phyloP scores from a whole-genome alignment of 495 filamentous ascomycete genomes.

The Elasticomyces elasticus region DNA sequence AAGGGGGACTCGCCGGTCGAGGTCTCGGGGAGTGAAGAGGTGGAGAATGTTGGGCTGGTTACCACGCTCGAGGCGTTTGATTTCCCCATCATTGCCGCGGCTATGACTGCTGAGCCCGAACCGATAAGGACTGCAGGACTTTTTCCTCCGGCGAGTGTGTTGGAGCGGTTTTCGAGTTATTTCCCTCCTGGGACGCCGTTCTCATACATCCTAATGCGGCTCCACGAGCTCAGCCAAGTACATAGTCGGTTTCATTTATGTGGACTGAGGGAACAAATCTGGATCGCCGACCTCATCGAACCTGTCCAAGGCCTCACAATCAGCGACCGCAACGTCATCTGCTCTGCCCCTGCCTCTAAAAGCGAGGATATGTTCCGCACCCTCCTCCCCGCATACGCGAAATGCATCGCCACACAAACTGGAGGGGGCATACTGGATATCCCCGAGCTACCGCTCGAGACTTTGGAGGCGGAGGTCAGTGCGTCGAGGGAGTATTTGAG shows the following conservation, averaged over 20 bases:
- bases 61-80: constrained; percentile 69
- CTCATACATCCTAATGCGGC: constrained; percentile 60
- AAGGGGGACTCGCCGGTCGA: constrained; percentile 10
- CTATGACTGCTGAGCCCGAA: constrained; percentile 51
- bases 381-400: constrained; percentile 50
- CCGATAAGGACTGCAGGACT: constrained; percentile 68
- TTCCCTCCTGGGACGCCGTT: constrained; percentile 71
- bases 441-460: constrained; percentile 34
- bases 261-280: constrained; percentile 44
- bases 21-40: background rate
- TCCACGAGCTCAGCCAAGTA: constrained; percentile 54
- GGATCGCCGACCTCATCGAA: constrained; percentile 62
- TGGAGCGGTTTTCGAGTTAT: constrained; percentile 63
- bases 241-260: constrained; percentile 66
- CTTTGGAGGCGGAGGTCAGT: constrained; percentile 28
- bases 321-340: constrained; percentile 63
- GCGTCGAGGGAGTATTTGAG: constrained; percentile 45
- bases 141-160: constrained; percentile 51
- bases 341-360: constrained; percentile 50
- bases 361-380: constrained; percentile 29
- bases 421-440: constrained; percentile 57
- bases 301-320: constrained; percentile 51
- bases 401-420: constrained; percentile 53
- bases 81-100: constrained; percentile 47
- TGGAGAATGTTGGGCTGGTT: constrained; percentile 53